Conservation (phyloP, 352 stramenopile species). For the Pythium inflatum region DNA sequence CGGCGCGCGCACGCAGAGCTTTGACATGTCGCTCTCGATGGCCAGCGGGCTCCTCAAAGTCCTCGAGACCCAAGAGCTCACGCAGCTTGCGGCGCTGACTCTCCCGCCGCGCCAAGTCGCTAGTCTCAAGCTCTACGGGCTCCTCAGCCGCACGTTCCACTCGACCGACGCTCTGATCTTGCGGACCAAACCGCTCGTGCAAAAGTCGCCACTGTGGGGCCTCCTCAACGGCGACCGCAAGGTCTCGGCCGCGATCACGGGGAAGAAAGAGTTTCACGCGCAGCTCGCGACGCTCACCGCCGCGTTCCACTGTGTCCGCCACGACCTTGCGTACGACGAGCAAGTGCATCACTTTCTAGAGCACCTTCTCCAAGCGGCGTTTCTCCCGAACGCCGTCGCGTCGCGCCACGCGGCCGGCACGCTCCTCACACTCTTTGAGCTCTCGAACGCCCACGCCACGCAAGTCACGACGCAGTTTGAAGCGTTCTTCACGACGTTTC, state of each 20-base stretch:
- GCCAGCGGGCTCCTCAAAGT: slow-evolving; percentile 50
- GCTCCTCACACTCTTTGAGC: slow-evolving; percentile 53
- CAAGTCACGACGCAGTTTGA: slow-evolving; percentile 53
- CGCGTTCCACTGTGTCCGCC: slow-evolving; percentile 62
- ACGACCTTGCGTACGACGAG: slow-evolving; percentile 41
- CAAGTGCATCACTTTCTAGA: slow-evolving; percentile 49
- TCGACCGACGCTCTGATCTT: slow-evolving; percentile 52
- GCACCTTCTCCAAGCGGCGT: slow-evolving; percentile 57
- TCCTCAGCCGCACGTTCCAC: slow-evolving; percentile 55
- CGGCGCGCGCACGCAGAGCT: slow-evolving; percentile 46
- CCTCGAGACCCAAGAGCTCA: slow-evolving; percentile 57
- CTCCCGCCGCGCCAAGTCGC: slow-evolving; percentile 53
- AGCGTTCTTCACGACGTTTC: slow-evolving; percentile 53
- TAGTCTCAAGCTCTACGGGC: slow-evolving; percentile 62
- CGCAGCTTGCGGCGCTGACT: not conserved
- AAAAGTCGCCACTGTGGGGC: slow-evolving; percentile 57
- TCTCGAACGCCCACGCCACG: slow-evolving; percentile 42
- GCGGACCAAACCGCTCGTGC: slow-evolving; percentile 44
- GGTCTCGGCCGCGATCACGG: slow-evolving; percentile 36
- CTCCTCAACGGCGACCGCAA: slow-evolving; percentile 58
- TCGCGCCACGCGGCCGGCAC: slow-evolving; percentile 69
- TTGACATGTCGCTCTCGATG: slow-evolving; percentile 49
- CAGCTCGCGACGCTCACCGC: slow-evolving; percentile 57
- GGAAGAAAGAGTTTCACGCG: slow-evolving; percentile 58
- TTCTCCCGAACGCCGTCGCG: slow-evolving; percentile 46